Evolutionary conservation across 2,329 filamentous ascomycete species (phyloP).

Genomic region (Diaporthe citrichinensis): DNA sequence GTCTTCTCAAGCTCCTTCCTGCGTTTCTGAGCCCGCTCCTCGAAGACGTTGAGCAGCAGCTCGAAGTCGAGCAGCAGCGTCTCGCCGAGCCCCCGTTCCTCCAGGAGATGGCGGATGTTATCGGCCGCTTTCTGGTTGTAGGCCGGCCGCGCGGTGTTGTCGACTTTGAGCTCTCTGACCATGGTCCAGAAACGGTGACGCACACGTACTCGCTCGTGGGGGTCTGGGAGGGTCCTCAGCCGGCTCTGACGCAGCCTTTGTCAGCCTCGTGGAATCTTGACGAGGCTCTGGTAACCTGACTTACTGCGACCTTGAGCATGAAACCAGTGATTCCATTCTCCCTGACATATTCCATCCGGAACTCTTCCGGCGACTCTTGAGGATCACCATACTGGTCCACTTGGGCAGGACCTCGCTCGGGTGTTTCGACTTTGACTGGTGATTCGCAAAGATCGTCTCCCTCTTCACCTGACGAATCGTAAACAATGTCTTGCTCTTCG

Average conservation of each 20-base stretch:
- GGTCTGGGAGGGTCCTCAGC: background rate
- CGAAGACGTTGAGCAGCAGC: background rate
- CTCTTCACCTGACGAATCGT: background rate
- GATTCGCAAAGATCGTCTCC: background rate
- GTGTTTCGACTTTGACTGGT: background rate
- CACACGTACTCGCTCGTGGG: background rate
- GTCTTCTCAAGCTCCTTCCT: background rate
- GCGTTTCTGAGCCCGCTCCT: background rate
- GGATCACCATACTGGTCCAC: conserved; percentile 7
- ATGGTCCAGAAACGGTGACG: background rate
- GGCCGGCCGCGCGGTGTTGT: background rate
- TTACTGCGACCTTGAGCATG: background rate
- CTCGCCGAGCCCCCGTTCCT: background rate
- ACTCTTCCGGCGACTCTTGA: background rate
- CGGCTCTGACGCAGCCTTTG: background rate
- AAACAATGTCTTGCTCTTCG: background rate
- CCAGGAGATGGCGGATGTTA: background rate
- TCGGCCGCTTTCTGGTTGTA: background rate
- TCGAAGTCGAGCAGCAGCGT: conserved; percentile 30
- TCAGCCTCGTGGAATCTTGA: background rate
- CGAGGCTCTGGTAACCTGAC: background rate
- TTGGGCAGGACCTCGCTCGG: background rate
- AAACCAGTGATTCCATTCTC: background rate
- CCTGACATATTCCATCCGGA: background rate
- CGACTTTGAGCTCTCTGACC: background rate